These are phyloP conservation scores for Vickermania spadyakhi DNA, from an alignment of 208 protist genomes.

Conservation along the genomic window DNA sequence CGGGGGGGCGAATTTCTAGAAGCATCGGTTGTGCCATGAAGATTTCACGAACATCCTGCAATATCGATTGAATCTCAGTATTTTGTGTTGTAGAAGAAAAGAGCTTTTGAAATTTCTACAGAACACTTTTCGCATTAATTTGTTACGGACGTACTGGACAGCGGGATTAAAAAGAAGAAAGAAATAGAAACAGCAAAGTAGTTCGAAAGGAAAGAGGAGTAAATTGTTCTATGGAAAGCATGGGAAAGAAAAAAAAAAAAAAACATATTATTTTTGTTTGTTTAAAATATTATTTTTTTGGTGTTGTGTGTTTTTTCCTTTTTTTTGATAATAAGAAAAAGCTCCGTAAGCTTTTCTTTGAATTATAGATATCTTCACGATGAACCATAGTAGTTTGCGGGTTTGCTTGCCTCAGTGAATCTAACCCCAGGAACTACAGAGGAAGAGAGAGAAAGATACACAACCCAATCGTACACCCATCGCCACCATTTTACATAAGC, in stretches of 20 bases:
- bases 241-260: too few relatives aligned
- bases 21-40: slow-evolving; percentile 88
- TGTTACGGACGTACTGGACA: too few relatives aligned
- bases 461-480: slow-evolving; percentile 32
- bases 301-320: too few relatives aligned
- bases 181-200: slow-evolving; percentile 1
- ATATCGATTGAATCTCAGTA: slow-evolving; percentile 71
- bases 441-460: slow-evolving; percentile 23
- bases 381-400: slow-evolving; percentile 20
- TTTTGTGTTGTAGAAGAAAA: too few relatives aligned
- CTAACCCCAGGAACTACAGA: slow-evolving; percentile 11
- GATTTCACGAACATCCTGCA: slow-evolving; percentile 65
- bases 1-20: slow-evolving; percentile 83
- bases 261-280: too few relatives aligned
- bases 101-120: too few relatives aligned
- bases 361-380: too few relatives aligned
- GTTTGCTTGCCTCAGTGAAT: slow-evolving; percentile 4
- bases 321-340: too few relatives aligned
- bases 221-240: neutral
- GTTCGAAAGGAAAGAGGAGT: neutral
- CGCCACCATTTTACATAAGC: slow-evolving; percentile 17
- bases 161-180: slow-evolving; percentile 1
- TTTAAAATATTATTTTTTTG: too few relatives aligned
- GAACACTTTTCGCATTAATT: too few relatives aligned
- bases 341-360: too few relatives aligned